Evolutionary conservation across 2,329 filamentous ascomycete genomes (phyloP).

Genomic region (Eutypella sp.): DNA sequence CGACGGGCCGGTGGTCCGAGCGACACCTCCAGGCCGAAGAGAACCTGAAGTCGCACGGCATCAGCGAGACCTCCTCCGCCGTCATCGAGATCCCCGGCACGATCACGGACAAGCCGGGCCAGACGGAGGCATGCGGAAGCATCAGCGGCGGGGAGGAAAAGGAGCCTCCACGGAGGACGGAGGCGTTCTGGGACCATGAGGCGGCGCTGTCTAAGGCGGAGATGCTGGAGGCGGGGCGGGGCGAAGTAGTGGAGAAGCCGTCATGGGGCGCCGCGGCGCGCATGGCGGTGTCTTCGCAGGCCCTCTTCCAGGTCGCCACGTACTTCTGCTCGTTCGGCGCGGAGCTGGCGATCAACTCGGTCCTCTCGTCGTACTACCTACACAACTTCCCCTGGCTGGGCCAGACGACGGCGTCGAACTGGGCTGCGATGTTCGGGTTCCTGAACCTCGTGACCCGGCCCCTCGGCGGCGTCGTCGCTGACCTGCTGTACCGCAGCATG

Average conservation of each 20-base stretch:
- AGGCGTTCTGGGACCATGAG: slow-evolving; percentile 35
- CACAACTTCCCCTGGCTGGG: slow-evolving; percentile 54
- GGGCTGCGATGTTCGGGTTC: slow-evolving; percentile 72
- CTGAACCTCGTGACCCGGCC: slow-evolving; percentile 66
- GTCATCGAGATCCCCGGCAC: slow-evolving; percentile 48
- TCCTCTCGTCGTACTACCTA: slow-evolving; percentile 55
- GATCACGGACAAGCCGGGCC: slow-evolving; percentile 43
- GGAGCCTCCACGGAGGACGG: slow-evolving; percentile 21
- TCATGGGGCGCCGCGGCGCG: slow-evolving; percentile 42
- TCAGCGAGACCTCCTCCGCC: slow-evolving; percentile 17
- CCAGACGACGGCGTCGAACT: slow-evolving; percentile 52
- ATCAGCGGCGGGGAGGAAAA: slow-evolving; percentile 38
- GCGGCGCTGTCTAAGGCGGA: slow-evolving; percentile 43
- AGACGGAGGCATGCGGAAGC: too few relatives aligned
- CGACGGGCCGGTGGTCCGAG: slow-evolving; percentile 75
- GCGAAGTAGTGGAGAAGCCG: slow-evolving; percentile 52
- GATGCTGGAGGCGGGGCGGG: slow-evolving; percentile 49
- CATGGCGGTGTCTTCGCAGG: slow-evolving; percentile 49
- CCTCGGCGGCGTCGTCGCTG: slow-evolving; percentile 54
- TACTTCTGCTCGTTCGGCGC: slow-evolving; percentile 61
- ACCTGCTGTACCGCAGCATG: slow-evolving; percentile 40
- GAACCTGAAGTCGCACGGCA: slow-evolving; percentile 43
- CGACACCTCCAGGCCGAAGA: slow-evolving; percentile 55
- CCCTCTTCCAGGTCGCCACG: slow-evolving; percentile 48
- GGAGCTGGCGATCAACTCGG: slow-evolving; percentile 58